Percentiles rank a stretch among this genome's conserved stretches.
Evolutionary conservation across 805 yeast species (phyloP).

Genomic region (Lachancea nothofagi): DNA sequence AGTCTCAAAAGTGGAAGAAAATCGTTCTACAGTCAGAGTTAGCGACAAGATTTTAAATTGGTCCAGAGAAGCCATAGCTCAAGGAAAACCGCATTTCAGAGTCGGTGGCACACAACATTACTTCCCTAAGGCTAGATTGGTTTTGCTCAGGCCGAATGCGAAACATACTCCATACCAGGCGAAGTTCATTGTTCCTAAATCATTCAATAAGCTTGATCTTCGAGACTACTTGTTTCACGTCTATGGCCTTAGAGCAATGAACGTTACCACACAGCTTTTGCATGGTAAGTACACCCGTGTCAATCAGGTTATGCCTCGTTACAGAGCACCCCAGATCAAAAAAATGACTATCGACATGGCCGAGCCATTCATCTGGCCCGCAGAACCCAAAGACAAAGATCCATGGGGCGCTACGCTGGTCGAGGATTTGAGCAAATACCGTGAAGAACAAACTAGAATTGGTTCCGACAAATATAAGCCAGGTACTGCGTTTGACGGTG

Average conservation of each 20-base stretch:
- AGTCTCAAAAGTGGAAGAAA: slow-evolving; percentile 26
- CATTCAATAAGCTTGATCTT: slow-evolving; percentile 88
- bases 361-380: slow-evolving; percentile 96
- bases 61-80: slow-evolving; percentile 47
- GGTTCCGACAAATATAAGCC: slow-evolving; percentile 72
- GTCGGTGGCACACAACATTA: slow-evolving; percentile 72
- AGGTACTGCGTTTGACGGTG: slow-evolving; percentile 68
- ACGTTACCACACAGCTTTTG: slow-evolving; percentile 77
- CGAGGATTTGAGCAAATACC: slow-evolving; percentile 46
- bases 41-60: slow-evolving; percentile 30
- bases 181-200: slow-evolving; percentile 87
- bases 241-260: slow-evolving; percentile 85
- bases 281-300: slow-evolving; percentile 67
- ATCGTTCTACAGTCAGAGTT: slow-evolving; percentile 7
- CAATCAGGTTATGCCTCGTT: slow-evolving; percentile 56
- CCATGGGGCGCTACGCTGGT: slow-evolving; percentile 39
- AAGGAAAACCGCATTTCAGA: slow-evolving; percentile 71
- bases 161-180: slow-evolving; percentile 97
- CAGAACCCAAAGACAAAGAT: slow-evolving; percentile 42
- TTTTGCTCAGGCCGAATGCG: slow-evolving; percentile 85
- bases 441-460: slow-evolving; percentile 42
- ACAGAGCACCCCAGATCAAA: slow-evolving; percentile 74
- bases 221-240: slow-evolving; percentile 89
- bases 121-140: slow-evolving; percentile 81
- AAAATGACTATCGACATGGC: slow-evolving; percentile 96